Conservation (phyloP, 306 rosid genomes). For the Fragaria nilgerrensis region DNA sequence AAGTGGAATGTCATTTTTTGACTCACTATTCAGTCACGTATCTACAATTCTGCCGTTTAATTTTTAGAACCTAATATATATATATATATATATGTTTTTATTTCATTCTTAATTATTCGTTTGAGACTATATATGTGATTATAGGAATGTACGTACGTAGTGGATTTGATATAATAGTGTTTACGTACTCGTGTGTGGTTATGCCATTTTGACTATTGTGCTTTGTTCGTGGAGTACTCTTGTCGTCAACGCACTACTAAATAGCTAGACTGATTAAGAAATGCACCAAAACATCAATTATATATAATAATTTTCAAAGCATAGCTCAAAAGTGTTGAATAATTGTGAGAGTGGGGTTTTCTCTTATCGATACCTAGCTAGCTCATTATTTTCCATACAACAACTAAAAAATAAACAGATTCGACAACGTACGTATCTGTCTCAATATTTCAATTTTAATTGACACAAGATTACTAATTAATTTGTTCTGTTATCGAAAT, state of each 20-base stretch:
- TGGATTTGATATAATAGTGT: conserved; percentile 3
- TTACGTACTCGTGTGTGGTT: neutral
- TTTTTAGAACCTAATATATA: too few relatives aligned
- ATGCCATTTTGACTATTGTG: conserved; percentile 20
- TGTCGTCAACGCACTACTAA: conserved; percentile 15
- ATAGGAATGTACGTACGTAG: neutral
- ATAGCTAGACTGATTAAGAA: conserved; percentile 9
- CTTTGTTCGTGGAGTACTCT: conserved; percentile 3
- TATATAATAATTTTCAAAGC: neutral
- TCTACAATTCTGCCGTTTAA: too few relatives aligned
- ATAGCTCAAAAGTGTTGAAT: conserved; percentile 1
- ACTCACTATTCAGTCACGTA: too few relatives aligned
- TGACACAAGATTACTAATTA: neutral
- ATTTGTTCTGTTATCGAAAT: too few relatives aligned
- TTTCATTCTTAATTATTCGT: neutral
- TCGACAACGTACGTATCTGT: too few relatives aligned
- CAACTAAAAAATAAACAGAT: too few relatives aligned
- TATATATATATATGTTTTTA: neutral
- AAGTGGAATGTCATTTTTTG: too few relatives aligned
- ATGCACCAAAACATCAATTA: neutral
- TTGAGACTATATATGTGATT: neutral
- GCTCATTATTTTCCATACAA: neutral
- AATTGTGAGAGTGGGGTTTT: neutral
- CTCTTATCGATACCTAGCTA: neutral
- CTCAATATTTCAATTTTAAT: too few relatives aligned